Percentiles rank a stretch among this genome's conserved stretches.
Evolutionary conservation across 75 land plant species (phyloP).

Genomic region (Cupressus sempervirens): DNA sequence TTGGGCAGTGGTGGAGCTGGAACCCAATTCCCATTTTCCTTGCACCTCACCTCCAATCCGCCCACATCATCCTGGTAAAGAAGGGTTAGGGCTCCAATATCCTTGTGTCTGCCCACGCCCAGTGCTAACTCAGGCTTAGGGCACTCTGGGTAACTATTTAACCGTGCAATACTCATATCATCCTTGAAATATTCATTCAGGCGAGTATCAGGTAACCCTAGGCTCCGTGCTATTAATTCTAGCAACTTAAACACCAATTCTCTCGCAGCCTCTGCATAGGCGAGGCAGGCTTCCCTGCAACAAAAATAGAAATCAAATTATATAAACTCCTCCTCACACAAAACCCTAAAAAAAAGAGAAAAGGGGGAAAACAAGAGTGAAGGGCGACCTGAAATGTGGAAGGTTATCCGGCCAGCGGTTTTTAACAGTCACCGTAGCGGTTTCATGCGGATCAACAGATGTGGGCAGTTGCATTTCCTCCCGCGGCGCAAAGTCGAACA

Average conservation of each 20-base stretch:
- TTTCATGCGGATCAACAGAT: conserved; percentile 15
- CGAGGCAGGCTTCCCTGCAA: background rate
- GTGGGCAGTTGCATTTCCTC: conserved; percentile 25
- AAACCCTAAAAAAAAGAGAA: too few species aligned
- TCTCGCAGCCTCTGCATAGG: background rate
- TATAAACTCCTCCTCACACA: too few species aligned
- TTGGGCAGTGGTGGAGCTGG: too few species aligned
- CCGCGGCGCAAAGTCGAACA: conserved; percentile 46
- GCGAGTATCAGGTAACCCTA: background rate
- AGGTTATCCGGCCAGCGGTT: conserved; percentile 62
- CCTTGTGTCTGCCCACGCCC: background rate
- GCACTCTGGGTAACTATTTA: background rate
- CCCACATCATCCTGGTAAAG: background rate
- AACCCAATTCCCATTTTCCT: too few species aligned
- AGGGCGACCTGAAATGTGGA: conserved; percentile 38
- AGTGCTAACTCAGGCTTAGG: background rate
- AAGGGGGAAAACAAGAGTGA: too few species aligned
- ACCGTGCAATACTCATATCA: background rate
- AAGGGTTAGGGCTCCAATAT: background rate
- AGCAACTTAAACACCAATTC: background rate
- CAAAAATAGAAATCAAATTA: too few species aligned
- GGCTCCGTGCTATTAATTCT: background rate
- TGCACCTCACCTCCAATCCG: too few species aligned
- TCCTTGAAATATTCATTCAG: background rate
- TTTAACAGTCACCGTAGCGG: background rate